phyloP scores from a whole-genome alignment of 2,329 filamentous ascomycete species.

The Trichoderma cornu-damae region DNA sequence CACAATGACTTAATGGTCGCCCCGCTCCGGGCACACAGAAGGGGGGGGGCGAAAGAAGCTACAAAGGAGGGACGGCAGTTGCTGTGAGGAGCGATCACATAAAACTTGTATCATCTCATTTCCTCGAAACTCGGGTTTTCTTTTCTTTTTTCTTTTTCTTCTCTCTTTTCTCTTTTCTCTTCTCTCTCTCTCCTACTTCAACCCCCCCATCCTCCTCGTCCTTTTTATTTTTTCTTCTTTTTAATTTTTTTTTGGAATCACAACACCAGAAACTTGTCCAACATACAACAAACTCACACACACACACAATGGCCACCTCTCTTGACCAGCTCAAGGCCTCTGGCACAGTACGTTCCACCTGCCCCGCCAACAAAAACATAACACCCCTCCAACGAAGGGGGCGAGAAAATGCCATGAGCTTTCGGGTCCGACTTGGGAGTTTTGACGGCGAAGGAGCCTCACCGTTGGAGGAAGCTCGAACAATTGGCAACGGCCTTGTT shows the following conservation, averaged over 20 bases:
- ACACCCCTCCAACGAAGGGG: neutral
- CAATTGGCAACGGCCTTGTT: neutral
- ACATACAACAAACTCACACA: conserved; percentile 19
- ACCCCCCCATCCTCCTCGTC: no score
- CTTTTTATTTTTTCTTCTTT: no score
- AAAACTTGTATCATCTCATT: conserved; percentile 5
- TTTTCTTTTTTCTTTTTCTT: neutral
- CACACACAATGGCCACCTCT: conserved; percentile 67
- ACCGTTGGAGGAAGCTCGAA: neutral
- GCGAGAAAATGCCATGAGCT: neutral
- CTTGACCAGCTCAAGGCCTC: conserved; percentile 95
- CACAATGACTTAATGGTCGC: conserved; percentile 19
- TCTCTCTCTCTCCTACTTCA: no score
- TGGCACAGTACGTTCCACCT: conserved; percentile 73
- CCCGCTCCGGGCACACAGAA: conserved; percentile 16
- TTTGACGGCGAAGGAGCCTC: neutral
- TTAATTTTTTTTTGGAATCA: no score
- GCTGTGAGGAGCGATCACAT: no score
- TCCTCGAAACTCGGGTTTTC: neutral
- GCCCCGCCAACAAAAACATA: conserved; percentile 13
- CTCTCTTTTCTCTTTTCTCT: no score
- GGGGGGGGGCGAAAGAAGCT: conserved; percentile 9
- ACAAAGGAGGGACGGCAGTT: neutral
- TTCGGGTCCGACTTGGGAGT: neutral
- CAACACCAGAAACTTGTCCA: no score